Percentiles rank a stretch among this genome's conserved stretches.
Evolutionary conservation across 2,329 filamentous ascomycete genomes (phyloP).

Genomic region (Venturia aucupariae): DNA sequence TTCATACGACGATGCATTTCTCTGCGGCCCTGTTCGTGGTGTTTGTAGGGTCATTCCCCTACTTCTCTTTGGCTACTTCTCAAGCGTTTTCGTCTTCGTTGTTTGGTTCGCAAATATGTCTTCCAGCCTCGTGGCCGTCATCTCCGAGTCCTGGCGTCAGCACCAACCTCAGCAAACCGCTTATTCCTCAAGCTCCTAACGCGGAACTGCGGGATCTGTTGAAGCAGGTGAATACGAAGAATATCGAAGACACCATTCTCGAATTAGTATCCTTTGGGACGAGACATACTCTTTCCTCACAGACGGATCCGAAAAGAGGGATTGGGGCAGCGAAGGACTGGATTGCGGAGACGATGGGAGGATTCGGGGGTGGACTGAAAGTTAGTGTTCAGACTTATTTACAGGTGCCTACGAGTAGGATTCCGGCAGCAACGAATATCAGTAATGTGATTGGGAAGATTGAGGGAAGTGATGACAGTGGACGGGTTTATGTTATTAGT

Average conservation of each 20-base stretch:
- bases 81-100: background rate
- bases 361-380: constrained; percentile 41
- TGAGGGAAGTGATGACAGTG: constrained; percentile 39
- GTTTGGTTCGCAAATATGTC: background rate
- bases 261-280: constrained; percentile 50
- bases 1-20: too few species aligned
- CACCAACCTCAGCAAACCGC: background rate
- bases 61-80: too few species aligned
- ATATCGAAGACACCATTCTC: constrained; percentile 42
- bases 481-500: constrained; percentile 44
- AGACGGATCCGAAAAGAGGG: constrained; percentile 42
- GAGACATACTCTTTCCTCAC: constrained; percentile 45
- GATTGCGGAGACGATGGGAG: constrained; percentile 43
- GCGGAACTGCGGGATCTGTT: constrained; percentile 32
- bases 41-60: too few species aligned
- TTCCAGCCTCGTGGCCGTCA: background rate
- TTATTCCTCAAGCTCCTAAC: constrained; percentile 29
- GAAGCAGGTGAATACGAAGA: constrained; percentile 31
- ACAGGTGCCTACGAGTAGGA: constrained; percentile 38
- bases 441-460: constrained; percentile 46
- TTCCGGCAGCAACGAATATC: constrained; percentile 44
- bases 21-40: too few species aligned
- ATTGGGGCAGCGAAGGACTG: constrained; percentile 50
- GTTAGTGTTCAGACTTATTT: constrained; percentile 44
- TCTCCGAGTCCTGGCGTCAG: background rate